phyloP scores from a whole-genome alignment of 371 early-diverging fungal genomes.

The Mortierella sp. region DNA sequence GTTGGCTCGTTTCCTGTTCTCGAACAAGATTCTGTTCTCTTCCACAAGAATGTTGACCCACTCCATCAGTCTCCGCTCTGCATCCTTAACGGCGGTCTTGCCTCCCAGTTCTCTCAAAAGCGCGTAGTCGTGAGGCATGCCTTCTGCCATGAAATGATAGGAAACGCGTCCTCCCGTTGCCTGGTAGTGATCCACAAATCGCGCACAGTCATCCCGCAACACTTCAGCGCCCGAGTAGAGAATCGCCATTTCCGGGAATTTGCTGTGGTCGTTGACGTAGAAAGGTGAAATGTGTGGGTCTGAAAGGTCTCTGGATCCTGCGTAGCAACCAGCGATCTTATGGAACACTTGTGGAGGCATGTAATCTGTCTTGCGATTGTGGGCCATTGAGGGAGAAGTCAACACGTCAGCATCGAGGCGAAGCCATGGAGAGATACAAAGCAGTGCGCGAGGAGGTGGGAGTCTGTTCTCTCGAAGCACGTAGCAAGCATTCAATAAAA shows the following conservation, averaged over 20 bases:
- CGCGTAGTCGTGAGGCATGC: constrained; percentile 41
- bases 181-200: constrained; percentile 50
- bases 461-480: constrained; percentile 38
- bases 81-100: constrained; percentile 52
- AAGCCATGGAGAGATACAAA: constrained; percentile 51
- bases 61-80: constrained; percentile 52
- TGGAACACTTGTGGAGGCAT: constrained; percentile 54
- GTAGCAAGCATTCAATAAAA: constrained; percentile 42
- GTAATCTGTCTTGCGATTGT: constrained; percentile 46
- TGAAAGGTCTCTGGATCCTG: constrained; percentile 30
- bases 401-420: constrained; percentile 38
- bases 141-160: constrained; percentile 53
- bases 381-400: constrained; percentile 51
- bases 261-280: constrained; percentile 50
- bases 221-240: constrained; percentile 41
- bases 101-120: constrained; percentile 40
- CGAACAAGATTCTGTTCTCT: constrained; percentile 50
- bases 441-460: constrained; percentile 48
- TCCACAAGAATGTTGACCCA: constrained; percentile 51
- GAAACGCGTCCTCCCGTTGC: constrained; percentile 43
- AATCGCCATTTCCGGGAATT: constrained; percentile 49
- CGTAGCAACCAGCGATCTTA: constrained; percentile 44
- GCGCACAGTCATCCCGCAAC: constrained; percentile 40
- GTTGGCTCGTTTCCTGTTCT: constrained; percentile 30
- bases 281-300: constrained; percentile 51